phyloP scores from a whole-genome alignment of 2,329 filamentous ascomycete species.

The Lomentospora prolificans region DNA sequence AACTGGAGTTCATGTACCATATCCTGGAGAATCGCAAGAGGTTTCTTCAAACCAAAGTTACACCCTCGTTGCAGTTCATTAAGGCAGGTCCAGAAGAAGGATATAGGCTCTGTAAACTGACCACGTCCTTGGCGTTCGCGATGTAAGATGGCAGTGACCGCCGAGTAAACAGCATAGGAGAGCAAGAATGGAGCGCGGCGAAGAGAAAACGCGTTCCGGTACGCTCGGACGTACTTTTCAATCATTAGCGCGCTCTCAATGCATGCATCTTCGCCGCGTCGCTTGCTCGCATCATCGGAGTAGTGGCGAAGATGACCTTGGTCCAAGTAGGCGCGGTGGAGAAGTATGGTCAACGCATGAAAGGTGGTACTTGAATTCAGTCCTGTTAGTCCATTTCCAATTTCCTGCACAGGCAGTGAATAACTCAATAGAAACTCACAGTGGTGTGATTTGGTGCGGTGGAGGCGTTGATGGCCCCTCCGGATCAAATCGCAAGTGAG shows the following conservation, averaged over 20 bases:
- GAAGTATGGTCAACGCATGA: conserved; percentile 31
- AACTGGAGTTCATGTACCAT: conserved; percentile 22
- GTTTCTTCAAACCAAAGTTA: conserved; percentile 26
- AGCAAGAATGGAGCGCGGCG: conserved; percentile 29
- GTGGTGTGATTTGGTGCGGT: conserved; percentile 11
- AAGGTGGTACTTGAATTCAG: conserved; percentile 20
- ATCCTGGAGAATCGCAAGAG: conserved; percentile 22
- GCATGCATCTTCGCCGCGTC: conserved; percentile 18
- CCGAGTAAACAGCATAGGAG: conserved; percentile 30
- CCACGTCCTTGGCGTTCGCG: conserved; percentile 21
- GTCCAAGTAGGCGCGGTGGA: conserved; percentile 33
- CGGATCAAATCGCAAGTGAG: conserved; percentile 14
- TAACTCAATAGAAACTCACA: conserved; percentile 7
- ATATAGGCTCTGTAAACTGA: conserved; percentile 22
- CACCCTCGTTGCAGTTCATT: conserved; percentile 24
- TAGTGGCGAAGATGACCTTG: conserved; percentile 21
- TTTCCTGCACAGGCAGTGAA: background rate
- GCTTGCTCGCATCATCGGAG: conserved; percentile 17
- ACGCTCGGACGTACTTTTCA: conserved; percentile 24
- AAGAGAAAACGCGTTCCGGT: conserved; percentile 27
- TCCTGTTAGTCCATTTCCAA: background rate
- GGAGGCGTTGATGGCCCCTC: conserved; percentile 10
- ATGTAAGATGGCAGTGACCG: conserved; percentile 21
- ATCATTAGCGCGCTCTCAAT: conserved; percentile 25
- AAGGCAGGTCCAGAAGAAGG: conserved; percentile 27